Conservation (phyloP, 2,329 filamentous ascomycete genomes). For the Fusarium tjaetaba region DNA sequence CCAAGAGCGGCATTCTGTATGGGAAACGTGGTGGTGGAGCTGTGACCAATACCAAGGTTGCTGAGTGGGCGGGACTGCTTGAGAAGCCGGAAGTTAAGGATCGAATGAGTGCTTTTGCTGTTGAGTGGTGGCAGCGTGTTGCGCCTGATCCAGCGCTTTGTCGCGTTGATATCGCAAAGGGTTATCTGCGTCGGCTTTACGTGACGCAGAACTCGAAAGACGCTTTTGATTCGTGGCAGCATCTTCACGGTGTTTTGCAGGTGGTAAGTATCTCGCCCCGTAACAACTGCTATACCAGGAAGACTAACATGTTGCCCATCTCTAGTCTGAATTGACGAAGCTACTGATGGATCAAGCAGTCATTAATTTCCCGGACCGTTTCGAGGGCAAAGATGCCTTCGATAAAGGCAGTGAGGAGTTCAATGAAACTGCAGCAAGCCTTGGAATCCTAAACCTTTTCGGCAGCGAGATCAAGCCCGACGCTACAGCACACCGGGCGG, state of each 20-base stretch:
- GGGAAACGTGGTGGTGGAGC: neutral
- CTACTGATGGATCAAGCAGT: neutral
- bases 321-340: neutral
- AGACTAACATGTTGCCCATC: fast-evolving
- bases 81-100: neutral
- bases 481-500: constrained; percentile 7
- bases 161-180: neutral
- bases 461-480: constrained; percentile 23
- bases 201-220: neutral
- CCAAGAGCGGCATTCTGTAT: neutral
- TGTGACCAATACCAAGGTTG: neutral
- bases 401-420: neutral
- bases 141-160: neutral
- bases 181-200: neutral
- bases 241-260: neutral
- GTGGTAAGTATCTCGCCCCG: neutral
- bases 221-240: neutral
- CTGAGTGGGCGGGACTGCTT: neutral
- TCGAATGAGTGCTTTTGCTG: neutral
- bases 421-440: neutral
- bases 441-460: constrained; percentile 38
- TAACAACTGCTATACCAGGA: fast-evolving
- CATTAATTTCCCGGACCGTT: neutral
- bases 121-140: constrained; percentile 2
- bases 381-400: neutral